These are phyloP conservation scores for Kodamaea derodonti DNA, from an alignment of 1,139 yeast genomes.

Conservation along the genomic window DNA sequence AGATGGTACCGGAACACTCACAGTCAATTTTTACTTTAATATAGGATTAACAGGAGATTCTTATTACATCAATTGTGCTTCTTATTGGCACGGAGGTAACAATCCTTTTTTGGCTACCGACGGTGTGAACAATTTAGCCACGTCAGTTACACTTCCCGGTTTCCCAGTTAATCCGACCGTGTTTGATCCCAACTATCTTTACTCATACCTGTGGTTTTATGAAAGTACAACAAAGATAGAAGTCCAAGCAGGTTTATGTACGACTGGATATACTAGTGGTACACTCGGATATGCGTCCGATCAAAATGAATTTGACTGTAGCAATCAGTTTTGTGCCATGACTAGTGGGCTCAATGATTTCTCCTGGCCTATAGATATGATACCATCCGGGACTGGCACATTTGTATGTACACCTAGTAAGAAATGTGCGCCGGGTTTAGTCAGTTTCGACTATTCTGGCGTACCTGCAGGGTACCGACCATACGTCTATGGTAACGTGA, in stretches of 20 bases:
- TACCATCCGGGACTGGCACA: no score
- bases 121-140: background rate
- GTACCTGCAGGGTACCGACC: constrained; percentile 7
- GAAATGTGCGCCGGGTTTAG: no score
- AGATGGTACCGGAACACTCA: background rate
- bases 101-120: background rate
- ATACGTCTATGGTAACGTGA: background rate
- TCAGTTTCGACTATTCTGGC: no score
- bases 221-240: no score
- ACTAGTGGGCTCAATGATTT: background rate
- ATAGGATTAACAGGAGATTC: background rate
- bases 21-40: background rate
- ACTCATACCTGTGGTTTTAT: background rate
- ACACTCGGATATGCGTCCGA: background rate
- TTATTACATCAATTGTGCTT: background rate
- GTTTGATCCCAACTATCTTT: background rate
- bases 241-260: background rate
- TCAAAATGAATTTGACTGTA: background rate
- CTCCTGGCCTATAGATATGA: no score
- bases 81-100: background rate
- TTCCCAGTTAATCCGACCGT: background rate
- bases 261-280: background rate
- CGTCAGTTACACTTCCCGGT: background rate
- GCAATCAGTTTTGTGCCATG: background rate
- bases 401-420: no score